Evolutionary conservation across 2,329 filamentous ascomycete genomes (phyloP), one percentile per base, ranked within the genome.

Genomic region (Diaporthe sp.): DNA sequence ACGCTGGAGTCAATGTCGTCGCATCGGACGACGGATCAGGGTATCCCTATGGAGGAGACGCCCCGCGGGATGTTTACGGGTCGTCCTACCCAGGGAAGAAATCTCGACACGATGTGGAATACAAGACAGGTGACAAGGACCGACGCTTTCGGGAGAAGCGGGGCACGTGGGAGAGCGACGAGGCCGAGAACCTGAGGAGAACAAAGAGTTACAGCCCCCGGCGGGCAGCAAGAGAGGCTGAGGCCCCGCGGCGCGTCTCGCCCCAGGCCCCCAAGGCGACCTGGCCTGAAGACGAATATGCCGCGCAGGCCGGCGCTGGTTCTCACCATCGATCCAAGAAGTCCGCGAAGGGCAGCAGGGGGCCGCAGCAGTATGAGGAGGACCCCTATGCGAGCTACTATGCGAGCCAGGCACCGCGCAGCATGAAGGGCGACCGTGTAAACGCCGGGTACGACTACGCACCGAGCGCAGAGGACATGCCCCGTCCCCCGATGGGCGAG

Each of bases 201-300:
- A 61, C 74, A 50, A 75, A 74, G 68, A 75, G 74, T 68, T 51
- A 75, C 59, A 75, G 74, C 55, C 74, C 74, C 1, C 32, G 56
- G 39, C 51, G 74, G 44, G 72, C 70, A 27, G 70, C 63, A 4
- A 72, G 73, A 42, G 70, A 75, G 55, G 39, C 55, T 17, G 71
- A 75, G 35, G 51, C 65, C 2, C 58, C 71, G 25, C 50, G 58
- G 13, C 35, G 55, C 4, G 51, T 39, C 13, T 75, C 74, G 13
- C 71, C 74, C 3, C 63, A 68, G 42, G 71, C 66, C 3, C 37
- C 71, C 47, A 75, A 66, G 71, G 55, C 71, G 27, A 15, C 39
- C 19, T 71, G 71, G 74, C 71, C 65, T 9, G 59, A 61, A 1
- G 71, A 55, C 17, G 53, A 73, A 5, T 73, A 75, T 37, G 50